Evolutionary conservation across 139 green algal species (phyloP), one percentile per base, ranked within the genome.

Genomic region (Marvania coccoides): DNA sequence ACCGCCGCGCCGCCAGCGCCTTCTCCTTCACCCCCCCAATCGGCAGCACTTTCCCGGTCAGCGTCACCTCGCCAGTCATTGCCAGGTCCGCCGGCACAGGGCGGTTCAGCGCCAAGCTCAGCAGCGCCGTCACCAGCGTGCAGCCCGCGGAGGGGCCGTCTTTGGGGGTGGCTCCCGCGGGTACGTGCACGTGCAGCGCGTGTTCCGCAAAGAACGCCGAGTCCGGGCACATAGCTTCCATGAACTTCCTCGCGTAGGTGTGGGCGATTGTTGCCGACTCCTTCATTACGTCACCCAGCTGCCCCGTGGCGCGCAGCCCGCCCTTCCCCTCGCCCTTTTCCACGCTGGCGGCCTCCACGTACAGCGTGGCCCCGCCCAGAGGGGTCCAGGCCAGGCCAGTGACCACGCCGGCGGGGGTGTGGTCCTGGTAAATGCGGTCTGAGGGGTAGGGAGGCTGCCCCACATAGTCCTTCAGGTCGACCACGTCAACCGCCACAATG

Each of bases 251-350:
- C 19, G 91, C 85, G 47, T 83, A 94, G 34, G 91, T 95, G 78
- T 97, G 88, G 6, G 92, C 94, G 68, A 99, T 98, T 45, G 75
- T 79, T 19, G 84, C 77, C 33, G 65, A 88, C 82, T 98, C 94
- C 56, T 87, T 91, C 90, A 99, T 97, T 23, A 98, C 94, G 46
- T 98, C 94, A 1, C 94, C 94, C 37, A 99, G 81, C 76, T 96
- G 88, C 12, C 93, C 79, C 40, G 79, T 85, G 12, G 76, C 70
- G 30, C 56, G 58, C 19, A 85, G 54, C 19, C 63, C 38, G 35
- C 83, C 86, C 72, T 88, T 88, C 19, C 81, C 71, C 55, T 92
- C 83, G 48, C 63, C 74, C 39, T 64, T 69, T 63, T 91, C 81
- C 61, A 96, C 83, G 6, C 63, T 48, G 5, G 85, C 87, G 2